Base-by-base conservation (phyloP, 169 alveolate genomes). In the Cryptosporidium muris region DNA sequence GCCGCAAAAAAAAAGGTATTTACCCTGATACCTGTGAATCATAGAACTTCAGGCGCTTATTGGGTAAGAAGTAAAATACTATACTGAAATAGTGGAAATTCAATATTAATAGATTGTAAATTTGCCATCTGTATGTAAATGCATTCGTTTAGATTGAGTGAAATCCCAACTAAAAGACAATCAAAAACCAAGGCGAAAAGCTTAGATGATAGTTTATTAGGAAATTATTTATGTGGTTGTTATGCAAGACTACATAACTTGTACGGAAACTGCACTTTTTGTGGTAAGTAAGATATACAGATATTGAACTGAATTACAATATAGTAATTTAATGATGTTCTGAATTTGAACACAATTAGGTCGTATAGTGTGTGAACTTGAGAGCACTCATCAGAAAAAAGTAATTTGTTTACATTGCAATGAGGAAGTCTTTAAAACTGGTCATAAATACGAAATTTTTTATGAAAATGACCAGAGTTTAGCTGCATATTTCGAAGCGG, bases 221-320 rank as follows among this genome's bases (percentile, higher is more conserved):
- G 5, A 64, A 47, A 40, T 25, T 16, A 25, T 16, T 11, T 34
- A 54, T 74, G 85, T 60, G 85, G 74, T 16, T 74, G 85, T 45
- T 74, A 56, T 74, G 85, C 54, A 40, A 74, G 60, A 60, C 38
- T 74, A 51, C 85, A 74, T 62, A 63, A 58, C 16, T 5, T 74
- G 11, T 62, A 56, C 48, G 48, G 16, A 45, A 74, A 66, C 54
- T 74, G 85, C 40, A 74, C 60, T 14, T 45, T 58, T 5, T 74
- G 85, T 58, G 85, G 85, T 74, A 54, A 74, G 85, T 74, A 54
- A 74, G 85, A 58, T 74, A 0, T 16, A 47, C 58, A 47, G 54
- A 1, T 6, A n/a, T 38, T 64, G 16, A 25, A 37, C 25, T 25
- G 25, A 25, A 25, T 25, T 25, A 25, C 25, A 25, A 25, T 25